These are phyloP conservation scores for Eragrostis nindensis DNA, from an alignment of 176 grass and related monocot genomes.

Conservation along the genomic window DNA sequence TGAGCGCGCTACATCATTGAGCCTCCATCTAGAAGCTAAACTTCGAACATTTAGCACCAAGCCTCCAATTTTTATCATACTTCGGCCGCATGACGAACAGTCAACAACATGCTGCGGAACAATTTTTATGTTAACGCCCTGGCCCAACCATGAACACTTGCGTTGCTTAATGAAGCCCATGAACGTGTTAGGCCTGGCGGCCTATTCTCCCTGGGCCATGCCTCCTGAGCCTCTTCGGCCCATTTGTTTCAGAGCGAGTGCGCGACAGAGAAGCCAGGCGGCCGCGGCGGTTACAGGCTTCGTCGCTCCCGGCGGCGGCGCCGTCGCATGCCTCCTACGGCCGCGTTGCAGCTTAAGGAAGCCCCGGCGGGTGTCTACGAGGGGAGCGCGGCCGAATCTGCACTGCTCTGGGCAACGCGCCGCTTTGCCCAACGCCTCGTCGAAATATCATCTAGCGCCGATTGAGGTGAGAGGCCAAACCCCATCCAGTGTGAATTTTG, in stretches of 20 bases:
- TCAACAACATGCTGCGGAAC: not conserved
- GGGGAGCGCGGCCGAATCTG: not conserved
- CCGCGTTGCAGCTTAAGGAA: not conserved
- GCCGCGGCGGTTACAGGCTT: not conserved
- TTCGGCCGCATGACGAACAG: no score
- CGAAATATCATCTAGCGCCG: constrained; percentile 39
- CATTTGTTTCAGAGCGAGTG: not conserved
- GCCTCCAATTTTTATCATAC: no score
- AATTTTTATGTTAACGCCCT: not conserved
- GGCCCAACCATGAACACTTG: not conserved
- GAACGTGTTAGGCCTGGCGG: no score
- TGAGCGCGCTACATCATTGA: no score
- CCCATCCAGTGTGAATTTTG: not conserved
- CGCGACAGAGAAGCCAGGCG: not conserved
- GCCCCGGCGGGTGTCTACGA: not conserved
- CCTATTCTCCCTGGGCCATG: not conserved
- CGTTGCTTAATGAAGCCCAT: not conserved
- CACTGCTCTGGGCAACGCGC: not conserved
- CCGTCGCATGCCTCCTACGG: not conserved
- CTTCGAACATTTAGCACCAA: no score
- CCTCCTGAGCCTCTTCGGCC: not conserved
- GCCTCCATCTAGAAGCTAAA: no score
- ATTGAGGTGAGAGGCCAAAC: constrained; percentile 39
- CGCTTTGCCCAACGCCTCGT: constrained; percentile 33
- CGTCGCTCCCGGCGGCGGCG: not conserved